Conservation (phyloP, 2,329 filamentous ascomycete species). For the Paraconiothyrium brasiliense region DNA sequence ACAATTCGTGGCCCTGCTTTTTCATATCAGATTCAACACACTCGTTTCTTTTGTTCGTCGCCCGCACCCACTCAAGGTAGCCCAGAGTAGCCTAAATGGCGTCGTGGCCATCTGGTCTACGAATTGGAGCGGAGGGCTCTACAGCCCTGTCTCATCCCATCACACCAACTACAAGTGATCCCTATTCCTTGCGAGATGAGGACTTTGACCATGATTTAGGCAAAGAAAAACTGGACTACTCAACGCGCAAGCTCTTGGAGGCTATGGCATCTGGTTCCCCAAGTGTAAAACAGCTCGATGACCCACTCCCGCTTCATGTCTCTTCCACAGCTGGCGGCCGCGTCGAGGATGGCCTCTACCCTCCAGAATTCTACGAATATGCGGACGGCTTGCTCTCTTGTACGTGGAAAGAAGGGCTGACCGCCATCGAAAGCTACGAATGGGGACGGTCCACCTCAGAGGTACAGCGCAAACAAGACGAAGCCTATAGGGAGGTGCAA, state of each 20-base stretch:
- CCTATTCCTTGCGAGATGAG: background rate
- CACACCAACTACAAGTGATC: background rate
- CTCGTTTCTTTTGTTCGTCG: background rate
- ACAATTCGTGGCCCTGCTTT: background rate
- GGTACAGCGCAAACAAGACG: background rate
- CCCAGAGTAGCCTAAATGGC: background rate
- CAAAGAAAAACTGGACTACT: background rate
- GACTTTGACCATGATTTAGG: background rate
- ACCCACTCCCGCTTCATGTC: no score
- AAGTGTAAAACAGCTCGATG: background rate
- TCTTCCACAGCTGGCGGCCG: slow-evolving; percentile 6
- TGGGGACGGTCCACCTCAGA: slow-evolving; percentile 24
- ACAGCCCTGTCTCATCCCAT: background rate
- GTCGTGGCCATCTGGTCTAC: background rate
- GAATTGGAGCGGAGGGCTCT: background rate
- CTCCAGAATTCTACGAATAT: slow-evolving; percentile 24
- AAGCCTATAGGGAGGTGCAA: background rate
- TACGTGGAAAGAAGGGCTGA: slow-evolving; percentile 32
- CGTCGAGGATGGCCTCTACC: slow-evolving; percentile 16
- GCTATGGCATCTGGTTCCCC: background rate
- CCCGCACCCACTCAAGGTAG: background rate
- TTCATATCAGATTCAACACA: background rate
- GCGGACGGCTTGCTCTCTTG: slow-evolving; percentile 12
- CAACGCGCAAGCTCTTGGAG: background rate
- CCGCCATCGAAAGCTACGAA: slow-evolving; percentile 37